A percentile compares a stretch with the other conserved stretches of the same genome.
phyloP scores from a whole-genome alignment of 2,329 filamentous ascomycete species.

The Periconia sp. region DNA sequence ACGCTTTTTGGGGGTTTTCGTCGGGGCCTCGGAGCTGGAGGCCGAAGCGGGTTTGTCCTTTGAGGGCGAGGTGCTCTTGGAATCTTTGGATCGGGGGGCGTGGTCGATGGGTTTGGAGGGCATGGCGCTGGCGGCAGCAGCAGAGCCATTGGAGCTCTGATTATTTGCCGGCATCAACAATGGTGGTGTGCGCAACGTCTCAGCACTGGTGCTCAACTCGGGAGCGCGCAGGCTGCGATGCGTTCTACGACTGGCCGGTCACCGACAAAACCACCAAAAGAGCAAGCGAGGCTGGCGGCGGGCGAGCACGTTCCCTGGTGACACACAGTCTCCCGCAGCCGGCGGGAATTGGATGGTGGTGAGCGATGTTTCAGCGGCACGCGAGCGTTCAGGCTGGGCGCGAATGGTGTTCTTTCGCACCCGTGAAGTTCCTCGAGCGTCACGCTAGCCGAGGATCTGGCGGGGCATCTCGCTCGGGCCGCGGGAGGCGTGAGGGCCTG shows the following conservation, averaged over 20 bases:
- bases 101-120: slow-evolving; percentile 35
- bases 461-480: slow-evolving; percentile 18
- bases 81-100: slow-evolving; percentile 17
- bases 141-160: slow-evolving; percentile 45
- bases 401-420: slow-evolving; percentile 25
- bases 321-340: slow-evolving; percentile 23
- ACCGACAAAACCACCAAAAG: slow-evolving; percentile 27
- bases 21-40: slow-evolving; percentile 33
- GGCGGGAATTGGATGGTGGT: slow-evolving; percentile 22
- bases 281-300: slow-evolving; percentile 22
- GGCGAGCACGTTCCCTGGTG: slow-evolving; percentile 37
- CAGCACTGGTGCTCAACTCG: slow-evolving; percentile 35
- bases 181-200: slow-evolving; percentile 33
- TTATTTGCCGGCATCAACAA: slow-evolving; percentile 47
- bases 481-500: too few relatives aligned
- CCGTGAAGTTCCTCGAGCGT: slow-evolving; percentile 29
- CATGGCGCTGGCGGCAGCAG: slow-evolving; percentile 40
- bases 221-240: slow-evolving; percentile 25
- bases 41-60: slow-evolving; percentile 38
- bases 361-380: slow-evolving; percentile 28
- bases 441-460: slow-evolving; percentile 25
- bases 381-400: slow-evolving; percentile 20
- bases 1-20: slow-evolving; percentile 54
- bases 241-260: slow-evolving; percentile 30
- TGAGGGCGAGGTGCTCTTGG: slow-evolving; percentile 32